These are phyloP conservation scores for Dactylellina cionopaga DNA, from an alignment of 2,329 filamentous ascomycete species.

Conservation along the genomic window DNA sequence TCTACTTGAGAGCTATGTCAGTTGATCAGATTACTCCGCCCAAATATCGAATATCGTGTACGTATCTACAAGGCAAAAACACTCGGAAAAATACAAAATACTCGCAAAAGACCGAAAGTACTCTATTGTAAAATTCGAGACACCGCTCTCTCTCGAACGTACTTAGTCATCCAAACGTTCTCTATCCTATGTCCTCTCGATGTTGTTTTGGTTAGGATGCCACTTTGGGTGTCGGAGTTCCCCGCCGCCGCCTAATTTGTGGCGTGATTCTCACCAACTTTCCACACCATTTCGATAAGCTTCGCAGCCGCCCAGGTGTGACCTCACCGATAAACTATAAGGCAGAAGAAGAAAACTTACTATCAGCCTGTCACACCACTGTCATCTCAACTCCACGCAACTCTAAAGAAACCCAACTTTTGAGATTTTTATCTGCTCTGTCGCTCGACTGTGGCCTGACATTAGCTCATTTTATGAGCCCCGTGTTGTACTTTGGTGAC, in stretches of 20 bases:
- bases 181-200: too few species aligned
- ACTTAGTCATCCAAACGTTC: too few species aligned
- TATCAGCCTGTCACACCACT: slow-evolving; percentile 36
- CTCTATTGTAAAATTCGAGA: too few species aligned
- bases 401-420: neutral
- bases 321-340: neutral
- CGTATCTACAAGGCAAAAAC: too few species aligned
- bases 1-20: too few species aligned
- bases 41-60: too few species aligned
- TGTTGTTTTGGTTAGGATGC: too few species aligned
- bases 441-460: slow-evolving; percentile 51
- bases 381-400: slow-evolving; percentile 46
- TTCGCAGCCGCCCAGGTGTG: neutral
- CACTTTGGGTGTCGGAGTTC: slow-evolving; percentile 51
- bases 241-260: slow-evolving; percentile 27
- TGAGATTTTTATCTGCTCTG: slow-evolving; percentile 3
- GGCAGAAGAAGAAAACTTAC: neutral
- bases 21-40: too few species aligned
- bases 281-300: slow-evolving; percentile 26
- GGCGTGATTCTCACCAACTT: slow-evolving; percentile 45
- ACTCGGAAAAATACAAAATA: too few species aligned
- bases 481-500: slow-evolving; percentile 30
- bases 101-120: too few species aligned
- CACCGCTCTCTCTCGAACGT: too few species aligned
- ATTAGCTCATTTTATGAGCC: neutral